Evolutionary conservation across 2,329 filamentous ascomycete genomes (phyloP), one percentile per base, ranked within the genome.

Genomic region (Penicillium janthinellum): DNA sequence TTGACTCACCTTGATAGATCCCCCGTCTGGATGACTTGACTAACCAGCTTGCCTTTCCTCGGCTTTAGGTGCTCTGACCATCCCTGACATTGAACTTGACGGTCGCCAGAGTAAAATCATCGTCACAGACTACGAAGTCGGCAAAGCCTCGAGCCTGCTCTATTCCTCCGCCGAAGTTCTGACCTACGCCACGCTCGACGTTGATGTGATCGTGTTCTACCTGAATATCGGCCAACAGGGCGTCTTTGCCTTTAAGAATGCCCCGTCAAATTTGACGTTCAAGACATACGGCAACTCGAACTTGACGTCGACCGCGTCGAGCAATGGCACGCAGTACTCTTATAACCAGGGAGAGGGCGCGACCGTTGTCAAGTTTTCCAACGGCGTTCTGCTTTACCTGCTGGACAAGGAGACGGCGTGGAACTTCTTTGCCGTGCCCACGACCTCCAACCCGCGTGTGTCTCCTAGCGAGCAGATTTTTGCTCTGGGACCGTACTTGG

Each of bases 41-140:
- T 38, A 35, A 42, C 17, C 28, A 11, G 3, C 17, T 35, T 14
- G 28, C 15, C 39, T 15, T 6, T 15, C 4, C 7, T 20, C 25
- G 14, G 39, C 8, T 37, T 22, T 25, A 66, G 70, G 70, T 1
- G 53, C 64, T 4, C 52, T 73, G 7, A 61, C 67, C 3, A 68
- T 74, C 3, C 78, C 82, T 0, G 78, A 78, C 39, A 75, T 84
- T n/a, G 77, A 80, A 49, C 73, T 85, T 3, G 76, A 79, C 50
- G 83, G 83, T 11, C 77, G 82, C 17, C 81, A 85, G 67, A 83
- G 81, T 66, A 83, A 83, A 62, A 84, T 84, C 61, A 71, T 85
- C 3, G 80, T 84, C 20, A 84, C 82, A 0, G 82, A 86, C 64
- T 85, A 84, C 54, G 67, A 68, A 0, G 73, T 84, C 57, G 82